phyloP scores from a whole-genome alignment of 1,284 basidiomycete species.

The Cryptococcus maquisensis region DNA sequence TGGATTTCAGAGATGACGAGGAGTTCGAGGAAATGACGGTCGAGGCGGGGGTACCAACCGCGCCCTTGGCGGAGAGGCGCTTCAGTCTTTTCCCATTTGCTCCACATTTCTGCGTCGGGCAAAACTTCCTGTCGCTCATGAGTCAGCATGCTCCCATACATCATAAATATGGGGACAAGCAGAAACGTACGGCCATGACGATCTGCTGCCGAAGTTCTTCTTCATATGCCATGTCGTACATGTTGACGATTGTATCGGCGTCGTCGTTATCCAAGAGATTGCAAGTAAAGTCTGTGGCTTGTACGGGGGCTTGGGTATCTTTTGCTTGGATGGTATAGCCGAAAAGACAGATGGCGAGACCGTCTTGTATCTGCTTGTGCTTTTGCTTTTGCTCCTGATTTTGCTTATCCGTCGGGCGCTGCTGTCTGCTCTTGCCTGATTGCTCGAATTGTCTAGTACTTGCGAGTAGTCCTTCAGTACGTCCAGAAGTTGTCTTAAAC shows the following conservation, averaged over 20 bases:
- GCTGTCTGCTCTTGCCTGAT: too few relatives aligned
- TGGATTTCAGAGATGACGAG: slow-evolving; percentile 44
- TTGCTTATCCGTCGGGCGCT: neutral
- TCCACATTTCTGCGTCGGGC: slow-evolving; percentile 40
- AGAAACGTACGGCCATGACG: slow-evolving; percentile 36
- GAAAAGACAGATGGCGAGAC: slow-evolving; percentile 34
- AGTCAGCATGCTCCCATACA: neutral
- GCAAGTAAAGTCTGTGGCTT: neutral
- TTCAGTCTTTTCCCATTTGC: slow-evolving; percentile 42
- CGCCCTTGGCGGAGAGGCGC: slow-evolving; percentile 39
- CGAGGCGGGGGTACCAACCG: slow-evolving; percentile 42
- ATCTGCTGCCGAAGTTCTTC: slow-evolving; percentile 36
- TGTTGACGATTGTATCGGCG: slow-evolving; percentile 1
- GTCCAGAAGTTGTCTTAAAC: neutral
- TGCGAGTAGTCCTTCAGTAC: neutral
- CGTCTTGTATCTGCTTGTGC: slow-evolving; percentile 5
- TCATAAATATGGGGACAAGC: neutral
- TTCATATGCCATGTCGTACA: slow-evolving; percentile 36
- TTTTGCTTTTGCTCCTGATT: neutral
- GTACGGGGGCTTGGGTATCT: neutral
- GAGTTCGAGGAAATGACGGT: slow-evolving; percentile 44
- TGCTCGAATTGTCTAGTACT: neutral
- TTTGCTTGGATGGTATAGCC: slow-evolving; percentile 15
- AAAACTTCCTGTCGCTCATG: slow-evolving; percentile 30
- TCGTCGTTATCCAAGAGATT: neutral